Percentiles rank a stretch among this genome's conserved stretches.
Evolutionary conservation across 176 grass and related monocot genomes (phyloP).

Genomic region (Leersia perrieri): DNA sequence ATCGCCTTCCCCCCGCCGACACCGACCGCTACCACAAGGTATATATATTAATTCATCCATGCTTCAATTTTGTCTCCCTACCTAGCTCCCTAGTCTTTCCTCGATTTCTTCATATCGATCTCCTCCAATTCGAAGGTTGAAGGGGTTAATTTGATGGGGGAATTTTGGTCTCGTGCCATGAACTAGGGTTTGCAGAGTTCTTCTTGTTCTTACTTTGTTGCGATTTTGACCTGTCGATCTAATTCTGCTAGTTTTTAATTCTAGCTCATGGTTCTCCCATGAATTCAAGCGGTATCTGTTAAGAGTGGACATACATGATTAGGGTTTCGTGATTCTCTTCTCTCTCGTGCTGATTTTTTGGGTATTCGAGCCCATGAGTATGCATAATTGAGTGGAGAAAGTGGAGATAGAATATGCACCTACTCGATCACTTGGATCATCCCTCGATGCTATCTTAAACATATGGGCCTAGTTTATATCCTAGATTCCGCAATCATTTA

Average conservation of each 20-base stretch:
- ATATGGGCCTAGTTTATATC: conserved; percentile 12
- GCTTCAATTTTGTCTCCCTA: too few relatives aligned
- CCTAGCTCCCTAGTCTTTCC: too few relatives aligned
- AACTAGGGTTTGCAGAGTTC: conserved; percentile 33
- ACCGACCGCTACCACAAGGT: conserved; percentile 81
- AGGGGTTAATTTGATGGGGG: neutral
- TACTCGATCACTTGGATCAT: neutral
- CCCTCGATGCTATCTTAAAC: neutral
- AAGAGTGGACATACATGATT: neutral
- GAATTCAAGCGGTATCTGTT: neutral
- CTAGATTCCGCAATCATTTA: conserved; percentile 15
- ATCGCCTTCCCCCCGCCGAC: conserved; percentile 64
- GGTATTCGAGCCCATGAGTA: neutral
- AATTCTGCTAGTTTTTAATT: neutral
- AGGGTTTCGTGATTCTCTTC: conserved; percentile 36
- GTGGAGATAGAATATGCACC: neutral
- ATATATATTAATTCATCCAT: neutral
- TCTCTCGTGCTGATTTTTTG: neutral
- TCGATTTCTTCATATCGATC: too few relatives aligned
- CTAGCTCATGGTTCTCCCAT: neutral
- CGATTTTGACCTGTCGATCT: neutral
- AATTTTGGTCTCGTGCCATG: neutral
- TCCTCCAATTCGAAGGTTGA: neutral
- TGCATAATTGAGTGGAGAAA: neutral
- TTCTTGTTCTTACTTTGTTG: neutral